These are phyloP conservation scores for Gossypium lobatum DNA, from an alignment of 441 rosid species.

Conservation along the genomic window DNA sequence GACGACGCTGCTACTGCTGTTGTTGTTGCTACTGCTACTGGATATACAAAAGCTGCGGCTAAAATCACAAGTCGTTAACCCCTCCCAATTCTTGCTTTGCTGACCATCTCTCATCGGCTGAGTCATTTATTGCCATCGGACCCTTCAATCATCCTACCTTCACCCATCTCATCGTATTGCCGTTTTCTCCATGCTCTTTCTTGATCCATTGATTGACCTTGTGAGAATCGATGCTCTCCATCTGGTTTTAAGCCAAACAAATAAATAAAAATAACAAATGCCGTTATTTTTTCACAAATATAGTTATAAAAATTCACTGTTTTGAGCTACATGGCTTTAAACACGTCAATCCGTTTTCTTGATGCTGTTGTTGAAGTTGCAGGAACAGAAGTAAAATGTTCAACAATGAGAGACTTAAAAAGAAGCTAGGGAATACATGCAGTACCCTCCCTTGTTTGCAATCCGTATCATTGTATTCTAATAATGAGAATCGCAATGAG, in stretches of 20 bases:
- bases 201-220: conserved; percentile 29
- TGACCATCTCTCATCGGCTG: conserved; percentile 14
- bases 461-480: neutral
- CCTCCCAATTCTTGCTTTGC: conserved; percentile 13
- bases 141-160: conserved; percentile 27
- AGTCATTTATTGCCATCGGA: conserved; percentile 27
- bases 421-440: neutral
- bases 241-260: conserved; percentile 41
- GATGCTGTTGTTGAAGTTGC: neutral
- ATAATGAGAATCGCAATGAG: neutral
- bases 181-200: conserved; percentile 37
- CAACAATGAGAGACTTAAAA: neutral
- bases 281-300: neutral
- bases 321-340: too few relatives aligned
- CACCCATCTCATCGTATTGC: conserved; percentile 29
- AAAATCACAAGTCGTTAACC: neutral
- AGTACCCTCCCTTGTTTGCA: neutral
- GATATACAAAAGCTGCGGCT: conserved; percentile 1
- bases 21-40: neutral
- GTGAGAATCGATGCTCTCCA: conserved; percentile 34
- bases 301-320: neutral
- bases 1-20: neutral
- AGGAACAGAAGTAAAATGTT: neutral
- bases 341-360: neutral
- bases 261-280: conserved; percentile 14